phyloP scores from a whole-genome alignment of 2,329 filamentous ascomycete species.

The Rasamsonia emersonii region DNA sequence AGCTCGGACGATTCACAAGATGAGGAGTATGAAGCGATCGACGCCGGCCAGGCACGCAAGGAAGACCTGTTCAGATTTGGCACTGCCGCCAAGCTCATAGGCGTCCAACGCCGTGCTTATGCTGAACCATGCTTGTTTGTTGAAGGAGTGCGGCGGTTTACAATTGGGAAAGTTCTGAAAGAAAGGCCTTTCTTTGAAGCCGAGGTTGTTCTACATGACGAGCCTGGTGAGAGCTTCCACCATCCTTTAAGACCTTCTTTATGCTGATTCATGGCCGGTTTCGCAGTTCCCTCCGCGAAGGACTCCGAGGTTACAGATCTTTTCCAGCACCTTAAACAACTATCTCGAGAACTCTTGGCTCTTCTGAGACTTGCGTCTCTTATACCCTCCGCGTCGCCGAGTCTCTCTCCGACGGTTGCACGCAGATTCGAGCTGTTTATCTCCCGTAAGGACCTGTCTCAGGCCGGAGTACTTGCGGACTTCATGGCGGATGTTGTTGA shows the following conservation, averaged over 20 bases:
- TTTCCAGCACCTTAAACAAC: slow-evolving; percentile 72
- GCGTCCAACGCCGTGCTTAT: slow-evolving; percentile 65
- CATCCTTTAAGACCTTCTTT: neutral
- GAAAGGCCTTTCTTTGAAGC: slow-evolving; percentile 83
- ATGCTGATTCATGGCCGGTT: slow-evolving; percentile 5
- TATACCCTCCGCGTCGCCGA: slow-evolving; percentile 60
- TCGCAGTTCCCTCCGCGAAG: slow-evolving; percentile 33
- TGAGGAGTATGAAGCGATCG: slow-evolving; percentile 41
- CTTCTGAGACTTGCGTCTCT: slow-evolving; percentile 77
- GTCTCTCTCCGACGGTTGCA: slow-evolving; percentile 74
- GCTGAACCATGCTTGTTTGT: slow-evolving; percentile 77
- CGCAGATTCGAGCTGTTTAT: slow-evolving; percentile 84
- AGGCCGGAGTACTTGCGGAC: slow-evolving; percentile 81
- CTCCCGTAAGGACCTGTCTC: slow-evolving; percentile 66
- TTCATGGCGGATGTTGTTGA: slow-evolving; percentile 95
- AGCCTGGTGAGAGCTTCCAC: slow-evolving; percentile 48
- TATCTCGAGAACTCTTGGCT: slow-evolving; percentile 78
- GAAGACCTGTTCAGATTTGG: slow-evolving; percentile 75
- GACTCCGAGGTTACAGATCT: slow-evolving; percentile 59
- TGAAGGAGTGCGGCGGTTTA: slow-evolving; percentile 72
- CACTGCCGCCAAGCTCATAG: slow-evolving; percentile 68
- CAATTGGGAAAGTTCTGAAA: slow-evolving; percentile 63
- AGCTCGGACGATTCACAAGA: slow-evolving; percentile 42
- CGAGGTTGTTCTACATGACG: slow-evolving; percentile 62
- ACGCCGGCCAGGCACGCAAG: slow-evolving; percentile 53